Conservation (phyloP, 306 rosid genomes). For the Rubus parviflorus region DNA sequence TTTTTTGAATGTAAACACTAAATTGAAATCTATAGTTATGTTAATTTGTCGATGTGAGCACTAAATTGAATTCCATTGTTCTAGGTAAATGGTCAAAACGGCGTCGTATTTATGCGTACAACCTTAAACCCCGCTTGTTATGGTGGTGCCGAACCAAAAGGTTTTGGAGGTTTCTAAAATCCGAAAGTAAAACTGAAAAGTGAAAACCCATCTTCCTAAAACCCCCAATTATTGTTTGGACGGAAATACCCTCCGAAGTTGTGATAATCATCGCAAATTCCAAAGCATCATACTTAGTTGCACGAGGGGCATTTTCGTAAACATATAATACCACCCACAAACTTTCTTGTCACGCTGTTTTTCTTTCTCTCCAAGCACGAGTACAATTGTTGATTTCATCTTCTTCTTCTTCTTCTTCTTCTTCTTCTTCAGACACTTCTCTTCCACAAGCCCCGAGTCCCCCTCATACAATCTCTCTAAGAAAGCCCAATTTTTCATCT, state of each 20-base stretch:
- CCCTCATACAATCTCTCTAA: background rate
- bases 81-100: background rate
- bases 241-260: background rate
- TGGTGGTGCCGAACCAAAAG: no score
- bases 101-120: background rate
- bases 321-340: background rate
- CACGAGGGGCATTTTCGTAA: constrained; percentile 26
- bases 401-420: background rate
- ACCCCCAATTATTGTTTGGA: background rate
- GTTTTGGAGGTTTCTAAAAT: background rate
- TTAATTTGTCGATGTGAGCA: no score
- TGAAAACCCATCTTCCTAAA: background rate
- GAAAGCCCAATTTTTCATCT: background rate
- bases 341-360: background rate
- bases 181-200: background rate
- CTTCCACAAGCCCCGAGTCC: background rate
- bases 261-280: no score
- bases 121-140: background rate
- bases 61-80: no score
- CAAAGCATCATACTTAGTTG: no score
- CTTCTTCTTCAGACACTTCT: background rate
- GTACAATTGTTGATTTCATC: no score
- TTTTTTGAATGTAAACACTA: no score
- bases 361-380: constrained; percentile 24
- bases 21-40: no score